A percentile compares a stretch with the other conserved stretches of the same genome.
These are phyloP conservation scores for Mycocentrospora acerina DNA, from an alignment of 2,329 filamentous ascomycete genomes.

Conservation along the genomic window DNA sequence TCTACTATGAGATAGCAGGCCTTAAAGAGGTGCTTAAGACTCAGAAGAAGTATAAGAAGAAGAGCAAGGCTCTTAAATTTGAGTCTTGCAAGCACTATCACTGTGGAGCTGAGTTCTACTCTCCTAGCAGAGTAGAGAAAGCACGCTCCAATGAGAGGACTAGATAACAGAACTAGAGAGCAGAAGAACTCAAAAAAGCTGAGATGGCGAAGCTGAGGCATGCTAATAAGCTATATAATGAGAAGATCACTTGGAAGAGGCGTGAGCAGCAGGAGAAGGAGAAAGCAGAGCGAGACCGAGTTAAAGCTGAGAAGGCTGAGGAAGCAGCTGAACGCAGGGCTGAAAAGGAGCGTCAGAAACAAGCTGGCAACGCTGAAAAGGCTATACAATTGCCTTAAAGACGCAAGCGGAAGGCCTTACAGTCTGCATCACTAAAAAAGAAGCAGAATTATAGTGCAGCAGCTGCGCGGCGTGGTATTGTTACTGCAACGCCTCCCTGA, in stretches of 20 bases:
- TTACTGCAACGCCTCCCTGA: no score
- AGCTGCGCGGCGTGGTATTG: no score
- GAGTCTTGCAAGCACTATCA: conserved; percentile 7
- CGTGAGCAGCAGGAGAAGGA: neutral
- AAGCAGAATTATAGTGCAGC: no score
- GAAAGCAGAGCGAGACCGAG: neutral
- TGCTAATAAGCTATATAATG: neutral
- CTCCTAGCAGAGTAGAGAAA: conserved; percentile 3
- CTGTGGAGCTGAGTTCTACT: conserved; percentile 12
- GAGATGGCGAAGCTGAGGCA: neutral
- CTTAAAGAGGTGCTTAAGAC: neutral
- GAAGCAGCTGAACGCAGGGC: no score
- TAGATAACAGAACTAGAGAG: neutral
- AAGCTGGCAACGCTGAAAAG: neutral
- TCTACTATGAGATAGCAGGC: neutral
- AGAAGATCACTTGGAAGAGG: neutral
- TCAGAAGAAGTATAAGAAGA: neutral
- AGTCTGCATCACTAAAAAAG: no score
- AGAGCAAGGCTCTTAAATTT: neutral
- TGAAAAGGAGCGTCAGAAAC: neutral
- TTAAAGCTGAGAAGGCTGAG: neutral
- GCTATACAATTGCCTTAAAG: neutral
- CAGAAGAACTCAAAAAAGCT: neutral
- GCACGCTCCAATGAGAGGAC: neutral
- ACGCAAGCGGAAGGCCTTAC: no score